Conservation (phyloP, 2,329 filamentous ascomycete species). For the Ophiocordyceps camponoti-leonardi region DNA sequence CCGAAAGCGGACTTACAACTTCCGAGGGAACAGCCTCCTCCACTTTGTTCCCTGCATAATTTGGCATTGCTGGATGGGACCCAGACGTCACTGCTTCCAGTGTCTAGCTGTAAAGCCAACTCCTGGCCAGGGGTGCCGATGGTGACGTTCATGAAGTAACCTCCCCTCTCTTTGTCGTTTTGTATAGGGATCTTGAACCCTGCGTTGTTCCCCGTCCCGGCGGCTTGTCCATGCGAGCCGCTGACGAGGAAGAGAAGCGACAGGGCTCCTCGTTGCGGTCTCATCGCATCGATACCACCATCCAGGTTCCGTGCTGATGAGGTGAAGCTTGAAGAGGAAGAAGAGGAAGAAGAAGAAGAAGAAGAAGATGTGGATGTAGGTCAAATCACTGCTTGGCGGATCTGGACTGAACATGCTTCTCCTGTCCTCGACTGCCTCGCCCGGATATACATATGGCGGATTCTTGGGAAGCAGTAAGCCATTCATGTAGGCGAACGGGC, state of each 20-base stretch:
- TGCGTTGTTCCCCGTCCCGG: neutral
- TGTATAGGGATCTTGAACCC: slow-evolving; percentile 19
- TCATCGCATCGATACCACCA: neutral
- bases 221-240: neutral
- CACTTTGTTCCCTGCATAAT: slow-evolving; percentile 18
- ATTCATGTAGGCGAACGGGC: too few species aligned
- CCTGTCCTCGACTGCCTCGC: too few species aligned
- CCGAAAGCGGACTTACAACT: slow-evolving; percentile 21
- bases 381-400: too few species aligned
- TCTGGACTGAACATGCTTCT: too few species aligned
- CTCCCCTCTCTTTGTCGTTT: slow-evolving; percentile 26
- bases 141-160: slow-evolving; percentile 37
- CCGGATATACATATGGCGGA: too few species aligned
- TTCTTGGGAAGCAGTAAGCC: too few species aligned
- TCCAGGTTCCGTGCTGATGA: too few species aligned
- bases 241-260: neutral
- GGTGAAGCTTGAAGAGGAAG: too few species aligned
- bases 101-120: slow-evolving; percentile 43
- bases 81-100: slow-evolving; percentile 50
- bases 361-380: too few species aligned
- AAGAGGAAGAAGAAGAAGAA: too few species aligned
- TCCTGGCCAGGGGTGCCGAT: slow-evolving; percentile 41
- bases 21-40: slow-evolving; percentile 22
- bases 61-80: slow-evolving; percentile 23
- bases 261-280: neutral